phyloP scores from a whole-genome alignment of 495 filamentous ascomycete genomes.

The Amphirosellinia nigrospora region DNA sequence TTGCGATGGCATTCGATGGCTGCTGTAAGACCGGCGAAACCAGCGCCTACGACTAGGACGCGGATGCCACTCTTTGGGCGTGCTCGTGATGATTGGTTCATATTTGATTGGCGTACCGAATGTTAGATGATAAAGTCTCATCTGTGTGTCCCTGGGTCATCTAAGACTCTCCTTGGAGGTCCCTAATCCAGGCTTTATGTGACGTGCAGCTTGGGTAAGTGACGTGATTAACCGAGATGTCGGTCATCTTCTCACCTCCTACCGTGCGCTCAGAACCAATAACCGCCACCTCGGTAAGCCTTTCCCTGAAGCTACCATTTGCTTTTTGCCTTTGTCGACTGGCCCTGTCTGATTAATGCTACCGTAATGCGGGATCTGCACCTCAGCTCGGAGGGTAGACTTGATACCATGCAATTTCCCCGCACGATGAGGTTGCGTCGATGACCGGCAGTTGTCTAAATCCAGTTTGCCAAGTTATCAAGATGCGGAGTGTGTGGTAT shows the following conservation, averaged over 20 bases:
- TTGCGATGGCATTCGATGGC: conserved; percentile 68
- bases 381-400: background rate
- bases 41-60: conserved; percentile 64
- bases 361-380: conserved; percentile 8
- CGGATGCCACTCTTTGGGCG: conserved; percentile 52
- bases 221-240: background rate
- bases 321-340: background rate
- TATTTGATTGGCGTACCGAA: conserved; percentile 20
- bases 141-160: background rate
- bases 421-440: conserved; percentile 17
- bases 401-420: conserved; percentile 7
- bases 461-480: background rate
- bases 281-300: conserved; percentile 13
- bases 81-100: conserved; percentile 31
- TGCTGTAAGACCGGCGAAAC: conserved; percentile 66
- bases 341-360: conserved; percentile 3
- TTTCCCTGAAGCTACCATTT: background rate
- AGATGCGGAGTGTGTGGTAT: background rate
- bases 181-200: background rate
- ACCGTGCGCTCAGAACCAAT: background rate
- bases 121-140: background rate
- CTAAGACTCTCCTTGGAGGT: too few relatives aligned
- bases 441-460: conserved; percentile 15
- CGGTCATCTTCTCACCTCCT: conserved; percentile 5
- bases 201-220: background rate